Evolutionary conservation across 2,329 filamentous ascomycete species (phyloP).

Genomic region (Nothomitra cinnamomea): DNA sequence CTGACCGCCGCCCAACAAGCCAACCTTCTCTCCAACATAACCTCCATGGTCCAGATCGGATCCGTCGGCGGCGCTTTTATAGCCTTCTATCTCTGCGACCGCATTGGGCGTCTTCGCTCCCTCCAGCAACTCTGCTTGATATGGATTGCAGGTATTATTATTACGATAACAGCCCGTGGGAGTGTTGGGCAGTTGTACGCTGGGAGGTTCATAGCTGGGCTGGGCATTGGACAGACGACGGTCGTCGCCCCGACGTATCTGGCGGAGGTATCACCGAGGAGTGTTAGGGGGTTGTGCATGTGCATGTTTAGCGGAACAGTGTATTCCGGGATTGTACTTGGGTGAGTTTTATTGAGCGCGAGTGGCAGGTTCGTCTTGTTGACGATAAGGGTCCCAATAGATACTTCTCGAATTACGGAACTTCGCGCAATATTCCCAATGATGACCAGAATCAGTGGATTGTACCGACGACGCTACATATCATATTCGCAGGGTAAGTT

Average conservation of each 20-base stretch:
- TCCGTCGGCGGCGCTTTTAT: constrained; percentile 54
- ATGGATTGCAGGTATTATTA: constrained; percentile 40
- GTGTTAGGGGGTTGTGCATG: too few relatives aligned
- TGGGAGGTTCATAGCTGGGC: constrained; percentile 47
- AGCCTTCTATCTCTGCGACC: constrained; percentile 41
- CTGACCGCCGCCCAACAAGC: constrained; percentile 38
- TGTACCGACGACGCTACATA: constrained; percentile 55
- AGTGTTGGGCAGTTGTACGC: constrained; percentile 42
- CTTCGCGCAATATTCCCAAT: constrained; percentile 32
- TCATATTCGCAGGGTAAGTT: constrained; percentile 47
- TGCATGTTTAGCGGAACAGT: too few relatives aligned
- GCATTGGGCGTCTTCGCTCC: constrained; percentile 45
- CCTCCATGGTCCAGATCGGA: constrained; percentile 67
- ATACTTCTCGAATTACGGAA: constrained; percentile 27
- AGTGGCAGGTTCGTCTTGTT: too few relatives aligned
- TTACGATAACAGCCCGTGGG: constrained; percentile 41
- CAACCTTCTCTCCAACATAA: constrained; percentile 60
- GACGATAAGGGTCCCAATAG: too few relatives aligned
- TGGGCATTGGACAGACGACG: constrained; percentile 49
- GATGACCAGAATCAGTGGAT: constrained; percentile 32
- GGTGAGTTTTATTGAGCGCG: too few relatives aligned
- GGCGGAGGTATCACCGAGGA: constrained; percentile 28
- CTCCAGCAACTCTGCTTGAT: constrained; percentile 38
- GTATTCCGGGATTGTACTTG: too few relatives aligned
- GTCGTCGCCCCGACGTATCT: constrained; percentile 49